Conservation (phyloP, 2,329 filamentous ascomycete genomes). For the Arthroderma sp. region DNA sequence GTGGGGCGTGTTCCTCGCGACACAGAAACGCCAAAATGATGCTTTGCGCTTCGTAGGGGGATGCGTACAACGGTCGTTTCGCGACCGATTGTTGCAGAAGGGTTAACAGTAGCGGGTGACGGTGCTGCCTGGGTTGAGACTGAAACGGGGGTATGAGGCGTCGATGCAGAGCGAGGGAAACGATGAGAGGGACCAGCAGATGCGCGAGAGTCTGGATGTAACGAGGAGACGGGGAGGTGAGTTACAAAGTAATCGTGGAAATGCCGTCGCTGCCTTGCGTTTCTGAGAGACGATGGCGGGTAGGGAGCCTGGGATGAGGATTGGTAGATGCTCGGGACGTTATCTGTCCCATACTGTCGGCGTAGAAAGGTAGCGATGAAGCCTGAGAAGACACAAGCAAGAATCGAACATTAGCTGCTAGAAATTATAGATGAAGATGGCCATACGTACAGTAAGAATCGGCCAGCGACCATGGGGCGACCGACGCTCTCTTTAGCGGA, state of each 20-base stretch:
- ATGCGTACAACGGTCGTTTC: constrained; percentile 93
- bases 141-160: constrained; percentile 51
- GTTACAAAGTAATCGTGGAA: constrained; percentile 98
- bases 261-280: constrained; percentile 27
- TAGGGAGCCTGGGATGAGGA: constrained; percentile 1
- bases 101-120: constrained; percentile 38
- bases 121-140: constrained; percentile 11
- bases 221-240: constrained; percentile 80
- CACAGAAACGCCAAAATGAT: constrained; percentile 76
- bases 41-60: constrained; percentile 81
- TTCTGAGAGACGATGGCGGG: constrained; percentile 6
- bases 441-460: constrained; percentile 24
- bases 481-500: constrained; percentile 26
- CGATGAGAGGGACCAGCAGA: constrained; percentile 61
- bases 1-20: constrained; percentile 72
- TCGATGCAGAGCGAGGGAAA: constrained; percentile 71
- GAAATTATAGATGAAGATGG: constrained; percentile 1
- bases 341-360: constrained; percentile 15
- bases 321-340: constrained; percentile 5
- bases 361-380: constrained; percentile 23
- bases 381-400: constrained; percentile 16
- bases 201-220: constrained; percentile 69
- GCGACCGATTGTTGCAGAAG: constrained; percentile 47
- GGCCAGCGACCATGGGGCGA: constrained; percentile 26
- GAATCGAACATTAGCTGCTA: not conserved